phyloP scores from a whole-genome alignment of 805 yeast species.

The Jamesozyma spencerorum region DNA sequence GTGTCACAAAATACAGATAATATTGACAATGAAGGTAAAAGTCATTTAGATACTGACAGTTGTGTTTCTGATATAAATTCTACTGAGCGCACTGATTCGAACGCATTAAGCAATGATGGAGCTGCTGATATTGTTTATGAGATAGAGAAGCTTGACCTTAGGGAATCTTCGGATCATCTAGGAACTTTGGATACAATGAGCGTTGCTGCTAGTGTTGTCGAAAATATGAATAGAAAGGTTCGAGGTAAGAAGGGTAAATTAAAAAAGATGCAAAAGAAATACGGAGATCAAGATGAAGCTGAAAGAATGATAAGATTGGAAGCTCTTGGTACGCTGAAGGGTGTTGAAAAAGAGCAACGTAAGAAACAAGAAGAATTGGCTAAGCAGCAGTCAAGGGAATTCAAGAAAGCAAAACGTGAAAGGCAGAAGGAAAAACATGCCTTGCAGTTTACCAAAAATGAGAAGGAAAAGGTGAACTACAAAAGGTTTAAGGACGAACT shows the following conservation, averaged over 20 bases:
- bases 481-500: constrained; percentile 35
- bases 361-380: constrained; percentile 29
- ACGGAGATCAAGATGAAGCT: constrained; percentile 87
- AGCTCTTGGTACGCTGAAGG: constrained; percentile 74
- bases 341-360: constrained; percentile 33
- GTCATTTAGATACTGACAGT: too few species aligned
- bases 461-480: constrained; percentile 37
- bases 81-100: too few species aligned
- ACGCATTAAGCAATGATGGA: too few species aligned
- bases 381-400: constrained; percentile 30
- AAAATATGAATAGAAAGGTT: constrained; percentile 35
- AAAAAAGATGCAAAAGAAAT: constrained; percentile 74
- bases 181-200: constrained; percentile 4
- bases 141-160: constrained; percentile 1
- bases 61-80: too few species aligned
- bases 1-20: too few species aligned
- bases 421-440: constrained; percentile 33
- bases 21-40: too few species aligned
- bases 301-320: constrained; percentile 69
- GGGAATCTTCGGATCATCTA: too few species aligned
- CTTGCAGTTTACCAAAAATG: constrained; percentile 28
- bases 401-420: constrained; percentile 30
- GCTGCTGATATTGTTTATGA: constrained; percentile 1
- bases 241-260: constrained; percentile 82
- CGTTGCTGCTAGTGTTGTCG: constrained; percentile 15